phyloP scores from a whole-genome alignment of 805 yeast species.

The Schwanniomyces yamadae region DNA sequence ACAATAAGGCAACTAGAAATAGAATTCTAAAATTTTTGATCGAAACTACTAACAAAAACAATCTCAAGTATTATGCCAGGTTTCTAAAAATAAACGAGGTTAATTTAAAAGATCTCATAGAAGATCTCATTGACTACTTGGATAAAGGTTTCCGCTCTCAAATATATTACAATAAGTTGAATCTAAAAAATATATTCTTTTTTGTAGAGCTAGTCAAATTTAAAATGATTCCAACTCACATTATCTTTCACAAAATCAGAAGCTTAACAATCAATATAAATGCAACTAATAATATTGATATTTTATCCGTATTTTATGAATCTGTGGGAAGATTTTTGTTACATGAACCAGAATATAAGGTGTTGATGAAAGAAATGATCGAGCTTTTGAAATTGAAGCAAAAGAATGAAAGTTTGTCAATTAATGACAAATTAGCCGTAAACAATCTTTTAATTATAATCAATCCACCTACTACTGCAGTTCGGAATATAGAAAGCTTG shows the following conservation, averaged over 20 bases:
- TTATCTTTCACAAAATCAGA: constrained; percentile 71
- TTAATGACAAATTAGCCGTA: constrained; percentile 58
- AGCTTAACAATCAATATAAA: constrained; percentile 51
- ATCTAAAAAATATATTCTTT: constrained; percentile 58
- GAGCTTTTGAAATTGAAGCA: constrained; percentile 50
- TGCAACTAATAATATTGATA: constrained; percentile 62
- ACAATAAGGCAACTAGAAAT: constrained; percentile 71
- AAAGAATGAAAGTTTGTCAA: constrained; percentile 47
- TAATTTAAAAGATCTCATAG: constrained; percentile 48
- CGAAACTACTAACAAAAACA: constrained; percentile 46
- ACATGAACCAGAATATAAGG: constrained; percentile 53
- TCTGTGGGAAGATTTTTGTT: constrained; percentile 66
- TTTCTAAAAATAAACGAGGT: constrained; percentile 62
- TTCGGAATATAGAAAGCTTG: constrained; percentile 17
- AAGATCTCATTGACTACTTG: constrained; percentile 51
- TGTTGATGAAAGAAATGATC: constrained; percentile 63
- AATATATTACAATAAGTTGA: constrained; percentile 49
- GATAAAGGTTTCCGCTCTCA: constrained; percentile 64
- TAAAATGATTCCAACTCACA: constrained; percentile 65
- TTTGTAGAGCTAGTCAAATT: constrained; percentile 78
- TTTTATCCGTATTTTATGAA: constrained; percentile 69
- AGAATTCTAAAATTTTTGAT: constrained; percentile 57
- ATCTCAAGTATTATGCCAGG: constrained; percentile 55
- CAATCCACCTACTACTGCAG: constrained; percentile 52
- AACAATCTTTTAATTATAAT: constrained; percentile 53